Evolutionary conservation across 345 rosid species (phyloP).

Genomic region (Dipteronia sinensis): DNA sequence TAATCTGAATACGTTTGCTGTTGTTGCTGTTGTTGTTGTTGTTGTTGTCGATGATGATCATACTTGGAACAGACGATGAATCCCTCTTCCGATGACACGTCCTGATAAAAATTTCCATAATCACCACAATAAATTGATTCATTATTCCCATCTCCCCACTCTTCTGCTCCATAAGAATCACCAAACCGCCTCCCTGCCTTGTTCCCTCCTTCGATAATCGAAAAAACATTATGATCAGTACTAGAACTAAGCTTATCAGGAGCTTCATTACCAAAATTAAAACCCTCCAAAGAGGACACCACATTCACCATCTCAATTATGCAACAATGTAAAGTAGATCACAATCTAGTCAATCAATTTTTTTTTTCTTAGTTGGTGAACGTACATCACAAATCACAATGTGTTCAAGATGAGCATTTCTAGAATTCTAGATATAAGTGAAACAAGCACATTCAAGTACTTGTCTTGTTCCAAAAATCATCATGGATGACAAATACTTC

Average conservation of each 20-base stretch:
- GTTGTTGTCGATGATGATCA: constrained; percentile 9
- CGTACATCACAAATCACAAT: neutral
- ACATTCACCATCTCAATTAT: constrained; percentile 21
- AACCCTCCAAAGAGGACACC: constrained; percentile 9
- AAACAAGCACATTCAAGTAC: neutral
- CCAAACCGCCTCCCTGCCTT: neutral
- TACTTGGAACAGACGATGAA: constrained; percentile 12
- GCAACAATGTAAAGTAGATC: neutral
- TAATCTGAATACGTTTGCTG: constrained; percentile 12
- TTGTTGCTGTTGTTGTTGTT: constrained; percentile 16
- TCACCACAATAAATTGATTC: constrained; percentile 14
- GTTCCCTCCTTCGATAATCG: neutral
- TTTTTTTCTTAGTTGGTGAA: neutral
- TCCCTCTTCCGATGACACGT: constrained; percentile 11
- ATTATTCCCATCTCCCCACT: constrained; percentile 6
- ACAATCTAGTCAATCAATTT: constrained; percentile 1
- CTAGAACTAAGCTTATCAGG: constrained; percentile 29
- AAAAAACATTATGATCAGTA: constrained; percentile 19
- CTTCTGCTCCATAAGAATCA: constrained; percentile 20
- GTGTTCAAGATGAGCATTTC: neutral
- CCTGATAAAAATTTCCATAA: constrained; percentile 22
- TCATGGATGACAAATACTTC: neutral
- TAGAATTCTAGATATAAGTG: constrained; percentile 2
- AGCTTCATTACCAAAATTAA: constrained; percentile 15
- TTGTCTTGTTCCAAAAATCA: neutral